Conservation (phyloP, 192 early-diverging fungal species). For the Coemansia sp. region DNA sequence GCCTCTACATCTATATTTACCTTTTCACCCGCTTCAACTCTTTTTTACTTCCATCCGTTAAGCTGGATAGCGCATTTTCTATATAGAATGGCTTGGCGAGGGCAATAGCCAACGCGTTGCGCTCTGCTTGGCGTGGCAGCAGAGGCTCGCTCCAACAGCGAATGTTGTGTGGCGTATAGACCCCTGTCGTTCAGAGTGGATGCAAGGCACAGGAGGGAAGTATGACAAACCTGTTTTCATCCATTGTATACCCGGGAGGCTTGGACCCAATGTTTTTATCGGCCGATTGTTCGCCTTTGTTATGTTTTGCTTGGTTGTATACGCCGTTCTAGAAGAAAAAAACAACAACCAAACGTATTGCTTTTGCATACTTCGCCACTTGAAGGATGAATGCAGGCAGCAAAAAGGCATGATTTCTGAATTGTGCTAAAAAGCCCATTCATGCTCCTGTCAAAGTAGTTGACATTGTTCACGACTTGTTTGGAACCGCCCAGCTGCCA, state of each 20-base stretch:
- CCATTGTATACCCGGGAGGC: constrained; percentile 8
- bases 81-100: background rate
- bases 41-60: background rate
- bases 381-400: constrained; percentile 2
- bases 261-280: background rate
- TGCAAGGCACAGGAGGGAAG: background rate
- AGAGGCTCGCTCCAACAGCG: background rate
- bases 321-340: background rate
- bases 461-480: background rate
- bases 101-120: background rate
- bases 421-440: background rate
- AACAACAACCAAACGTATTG: background rate
- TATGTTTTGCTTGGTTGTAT: background rate
- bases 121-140: background rate
- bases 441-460: background rate
- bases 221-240: background rate
- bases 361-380: constrained; percentile 4
- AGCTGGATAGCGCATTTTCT: background rate
- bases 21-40: background rate
- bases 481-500: background rate
- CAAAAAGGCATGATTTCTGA: background rate
- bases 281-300: constrained; percentile 1
- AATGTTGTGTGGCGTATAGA: background rate
- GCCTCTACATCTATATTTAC: background rate
- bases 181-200: background rate